Evolutionary conservation across 306 rosid species (phyloP).

Genomic region (Sophora flavescens): DNA sequence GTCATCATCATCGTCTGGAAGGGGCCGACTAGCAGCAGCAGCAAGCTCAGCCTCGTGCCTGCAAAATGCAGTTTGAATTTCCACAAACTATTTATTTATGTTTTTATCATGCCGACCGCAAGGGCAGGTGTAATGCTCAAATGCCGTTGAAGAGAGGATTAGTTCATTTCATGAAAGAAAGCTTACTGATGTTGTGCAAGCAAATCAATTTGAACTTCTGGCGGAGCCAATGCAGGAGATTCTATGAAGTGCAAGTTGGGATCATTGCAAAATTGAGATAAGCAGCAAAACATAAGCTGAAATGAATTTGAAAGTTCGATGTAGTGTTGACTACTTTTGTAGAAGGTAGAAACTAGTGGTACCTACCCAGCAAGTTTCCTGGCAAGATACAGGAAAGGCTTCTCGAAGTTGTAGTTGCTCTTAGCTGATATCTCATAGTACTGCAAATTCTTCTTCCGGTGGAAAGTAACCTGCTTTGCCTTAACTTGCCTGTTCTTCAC

Average conservation of each 20-base stretch:
- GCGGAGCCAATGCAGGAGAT: constrained; percentile 85
- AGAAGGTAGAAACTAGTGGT: neutral
- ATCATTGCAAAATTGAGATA: constrained; percentile 55
- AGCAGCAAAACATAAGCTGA: neutral
- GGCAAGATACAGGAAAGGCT: constrained; percentile 74
- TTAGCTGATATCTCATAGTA: constrained; percentile 78
- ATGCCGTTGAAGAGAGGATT: too few relatives aligned
- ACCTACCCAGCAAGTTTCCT: constrained; percentile 82
- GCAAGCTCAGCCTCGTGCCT: constrained; percentile 79
- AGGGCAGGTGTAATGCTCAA: too few relatives aligned
- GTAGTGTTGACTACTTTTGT: neutral
- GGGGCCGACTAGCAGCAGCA: constrained; percentile 74
- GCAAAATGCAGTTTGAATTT: neutral
- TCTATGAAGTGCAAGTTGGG: constrained; percentile 76
- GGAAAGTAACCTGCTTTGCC: constrained; percentile 81
- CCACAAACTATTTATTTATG: too few relatives aligned
- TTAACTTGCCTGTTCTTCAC: constrained; percentile 84
- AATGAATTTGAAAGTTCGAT: neutral
- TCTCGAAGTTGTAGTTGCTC: constrained; percentile 77
- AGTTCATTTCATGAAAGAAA: neutral
- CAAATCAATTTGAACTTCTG: constrained; percentile 79
- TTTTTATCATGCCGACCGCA: too few relatives aligned
- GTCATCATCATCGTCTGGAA: constrained; percentile 81
- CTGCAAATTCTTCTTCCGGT: constrained; percentile 75
- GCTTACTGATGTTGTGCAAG: constrained; percentile 75